phyloP scores from a whole-genome alignment of 768 basidiomycete genomes.

The Clitopilus passeckerianus region DNA sequence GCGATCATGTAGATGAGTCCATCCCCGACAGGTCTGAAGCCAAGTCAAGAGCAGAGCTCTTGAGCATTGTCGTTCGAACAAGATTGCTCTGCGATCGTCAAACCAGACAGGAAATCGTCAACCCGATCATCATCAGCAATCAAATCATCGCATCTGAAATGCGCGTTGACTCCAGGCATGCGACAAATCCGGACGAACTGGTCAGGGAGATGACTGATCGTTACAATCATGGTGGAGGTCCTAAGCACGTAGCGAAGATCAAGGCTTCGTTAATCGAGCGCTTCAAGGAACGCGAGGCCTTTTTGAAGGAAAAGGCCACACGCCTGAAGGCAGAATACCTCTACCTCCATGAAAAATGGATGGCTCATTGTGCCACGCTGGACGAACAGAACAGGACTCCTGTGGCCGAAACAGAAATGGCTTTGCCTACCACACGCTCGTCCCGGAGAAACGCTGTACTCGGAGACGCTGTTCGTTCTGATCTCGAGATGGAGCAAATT shows the following conservation, averaged over 20 bases:
- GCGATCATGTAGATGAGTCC: not conserved
- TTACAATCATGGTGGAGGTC: constrained; percentile 24
- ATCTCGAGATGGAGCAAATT: constrained; percentile 96
- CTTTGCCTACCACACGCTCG: constrained; percentile 46
- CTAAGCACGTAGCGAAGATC: constrained; percentile 31
- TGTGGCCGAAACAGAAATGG: constrained; percentile 32
- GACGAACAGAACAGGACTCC: constrained; percentile 51
- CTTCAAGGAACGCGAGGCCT: constrained; percentile 47
- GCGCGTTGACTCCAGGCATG: constrained; percentile 19
- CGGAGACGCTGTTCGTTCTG: constrained; percentile 89
- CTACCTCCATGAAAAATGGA: constrained; percentile 66
- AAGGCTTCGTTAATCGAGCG: constrained; percentile 48
- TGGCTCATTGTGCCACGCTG: constrained; percentile 61
- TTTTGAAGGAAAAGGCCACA: constrained; percentile 48
- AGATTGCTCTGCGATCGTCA: constrained; percentile 57
- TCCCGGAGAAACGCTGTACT: constrained; percentile 69
- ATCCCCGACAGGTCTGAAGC: constrained; percentile 29
- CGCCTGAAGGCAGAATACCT: constrained; percentile 64
- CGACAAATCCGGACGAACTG: constrained; percentile 34
- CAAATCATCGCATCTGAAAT: constrained; percentile 31
- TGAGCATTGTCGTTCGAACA: constrained; percentile 59
- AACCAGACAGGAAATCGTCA: constrained; percentile 56
- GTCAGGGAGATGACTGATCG: constrained; percentile 43
- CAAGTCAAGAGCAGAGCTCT: constrained; percentile 51
- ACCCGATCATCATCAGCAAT: constrained; percentile 62